A percentile compares a stretch with the other conserved stretches of the same genome.
These are phyloP conservation scores for Aspergillus wentii DNA, from an alignment of 495 filamentous ascomycete species.

Conservation along the genomic window DNA sequence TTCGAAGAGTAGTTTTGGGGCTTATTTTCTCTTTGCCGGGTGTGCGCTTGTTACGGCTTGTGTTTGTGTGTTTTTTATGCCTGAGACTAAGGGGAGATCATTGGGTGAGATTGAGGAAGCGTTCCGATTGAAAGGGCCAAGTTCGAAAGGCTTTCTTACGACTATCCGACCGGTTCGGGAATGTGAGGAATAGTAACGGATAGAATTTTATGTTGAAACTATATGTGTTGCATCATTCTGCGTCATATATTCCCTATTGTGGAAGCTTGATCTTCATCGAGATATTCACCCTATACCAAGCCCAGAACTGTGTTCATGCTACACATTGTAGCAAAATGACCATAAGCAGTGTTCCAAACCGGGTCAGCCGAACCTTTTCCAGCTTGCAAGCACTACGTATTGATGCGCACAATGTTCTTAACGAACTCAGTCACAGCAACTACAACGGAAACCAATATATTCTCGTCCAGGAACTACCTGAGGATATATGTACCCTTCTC, in stretches of 20 bases:
- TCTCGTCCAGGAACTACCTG: background rate
- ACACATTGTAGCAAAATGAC: too few species aligned
- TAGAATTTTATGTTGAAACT: too few species aligned
- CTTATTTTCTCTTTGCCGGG: constrained; percentile 58
- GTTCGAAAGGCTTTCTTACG: constrained; percentile 6
- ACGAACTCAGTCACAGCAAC: too few species aligned
- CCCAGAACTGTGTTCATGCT: too few species aligned
- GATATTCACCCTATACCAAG: too few species aligned
- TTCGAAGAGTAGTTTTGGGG: constrained; percentile 47
- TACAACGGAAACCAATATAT: background rate
- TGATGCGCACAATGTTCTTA: too few species aligned
- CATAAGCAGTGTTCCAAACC: too few species aligned
- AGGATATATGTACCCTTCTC: background rate
- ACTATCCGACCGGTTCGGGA: background rate
- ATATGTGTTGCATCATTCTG: too few species aligned
- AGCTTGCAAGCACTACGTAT: too few species aligned
- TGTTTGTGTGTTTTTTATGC: constrained; percentile 52
- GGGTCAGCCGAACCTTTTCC: too few species aligned
- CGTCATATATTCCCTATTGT: too few species aligned
- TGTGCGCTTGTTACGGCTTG: constrained; percentile 42
- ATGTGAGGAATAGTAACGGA: background rate
- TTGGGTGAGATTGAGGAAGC: constrained; percentile 56
- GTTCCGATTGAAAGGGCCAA: constrained; percentile 30
- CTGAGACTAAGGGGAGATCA: constrained; percentile 52
- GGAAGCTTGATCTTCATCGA: too few species aligned